Percentiles rank a stretch among this genome's conserved stretches.
Evolutionary conservation across 768 basidiomycete genomes (phyloP).

Genomic region (Pleurotus pulmonarius): DNA sequence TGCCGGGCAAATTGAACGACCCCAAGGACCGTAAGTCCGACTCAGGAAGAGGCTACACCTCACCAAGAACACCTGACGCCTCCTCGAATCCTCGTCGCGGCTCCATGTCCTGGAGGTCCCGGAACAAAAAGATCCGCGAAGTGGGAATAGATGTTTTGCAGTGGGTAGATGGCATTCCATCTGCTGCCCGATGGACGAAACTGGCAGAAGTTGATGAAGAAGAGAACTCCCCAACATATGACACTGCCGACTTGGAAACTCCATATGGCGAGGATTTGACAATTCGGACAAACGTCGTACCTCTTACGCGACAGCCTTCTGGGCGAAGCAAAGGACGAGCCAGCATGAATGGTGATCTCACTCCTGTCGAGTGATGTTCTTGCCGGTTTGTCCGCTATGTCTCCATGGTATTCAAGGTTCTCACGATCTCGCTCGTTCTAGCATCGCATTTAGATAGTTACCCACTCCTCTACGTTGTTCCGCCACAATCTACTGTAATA

Average conservation of each 20-base stretch:
- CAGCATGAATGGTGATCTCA: slow-evolving; percentile 39
- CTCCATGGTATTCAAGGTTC: slow-evolving; percentile 3
- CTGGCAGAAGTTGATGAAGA: slow-evolving; percentile 33
- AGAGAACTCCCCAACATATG: slow-evolving; percentile 19
- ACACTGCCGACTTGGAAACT: slow-evolving; percentile 25
- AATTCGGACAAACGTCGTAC: slow-evolving; percentile 45
- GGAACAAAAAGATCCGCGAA: slow-evolving; percentile 57
- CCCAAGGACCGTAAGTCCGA: slow-evolving; percentile 22
- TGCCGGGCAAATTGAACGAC: slow-evolving; percentile 45
- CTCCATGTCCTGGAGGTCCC: slow-evolving; percentile 55
- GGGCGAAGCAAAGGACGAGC: slow-evolving; percentile 48
- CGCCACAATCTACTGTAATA: neutral
- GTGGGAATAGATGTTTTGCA: slow-evolving; percentile 56
- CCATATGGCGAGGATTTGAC: slow-evolving; percentile 31
- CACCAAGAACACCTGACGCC: slow-evolving; percentile 26
- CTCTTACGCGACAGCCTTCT: slow-evolving; percentile 67
- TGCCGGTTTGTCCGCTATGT: slow-evolving; percentile 8
- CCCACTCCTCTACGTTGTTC: neutral
- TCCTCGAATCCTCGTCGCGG: slow-evolving; percentile 17
- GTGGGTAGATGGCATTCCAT: slow-evolving; percentile 66
- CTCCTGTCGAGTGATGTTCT: slow-evolving; percentile 27
- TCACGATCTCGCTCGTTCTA: slow-evolving; percentile 1
- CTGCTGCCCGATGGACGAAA: slow-evolving; percentile 59
- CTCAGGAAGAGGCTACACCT: slow-evolving; percentile 10
- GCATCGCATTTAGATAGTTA: slow-evolving; percentile 8